Evolutionary conservation across 495 filamentous ascomycete species (phyloP).

Genomic region (Penicillium roqueforti): DNA sequence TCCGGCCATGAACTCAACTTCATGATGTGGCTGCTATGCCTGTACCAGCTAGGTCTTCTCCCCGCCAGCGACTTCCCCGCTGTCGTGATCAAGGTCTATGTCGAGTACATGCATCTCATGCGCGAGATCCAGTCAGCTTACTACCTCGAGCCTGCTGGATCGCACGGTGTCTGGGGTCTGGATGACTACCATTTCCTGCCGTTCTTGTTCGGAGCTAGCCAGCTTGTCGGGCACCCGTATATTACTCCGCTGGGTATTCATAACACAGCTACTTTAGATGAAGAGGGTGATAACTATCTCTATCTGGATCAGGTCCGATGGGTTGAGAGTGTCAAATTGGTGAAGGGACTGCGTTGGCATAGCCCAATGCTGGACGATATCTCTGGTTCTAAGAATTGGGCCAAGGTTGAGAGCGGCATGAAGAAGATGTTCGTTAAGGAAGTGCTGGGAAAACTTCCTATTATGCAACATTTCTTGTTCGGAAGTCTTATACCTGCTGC

Average conservation of each 20-base stretch:
- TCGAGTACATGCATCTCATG: constrained; percentile 73
- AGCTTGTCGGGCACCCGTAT: constrained; percentile 81
- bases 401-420: constrained; percentile 92
- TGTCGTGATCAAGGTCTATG: constrained; percentile 73
- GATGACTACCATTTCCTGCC: constrained; percentile 97
- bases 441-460: constrained; percentile 87
- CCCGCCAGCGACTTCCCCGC: constrained; percentile 59
- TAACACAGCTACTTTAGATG: constrained; percentile 77
- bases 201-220: constrained; percentile 92
- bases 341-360: constrained; percentile 93
- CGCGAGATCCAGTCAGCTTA: constrained; percentile 84
- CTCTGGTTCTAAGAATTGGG: constrained; percentile 84
- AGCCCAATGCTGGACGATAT: constrained; percentile 99
- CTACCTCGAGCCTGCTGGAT: constrained; percentile 92
- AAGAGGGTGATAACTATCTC: constrained; percentile 74
- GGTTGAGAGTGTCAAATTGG: constrained; percentile 94
- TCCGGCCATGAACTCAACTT: constrained; percentile 97
- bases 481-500: constrained; percentile 75
- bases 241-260: constrained; percentile 87
- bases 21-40: constrained; percentile 85
- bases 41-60: constrained; percentile 74
- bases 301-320: constrained; percentile 91
- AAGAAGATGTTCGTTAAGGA: constrained; percentile 92
- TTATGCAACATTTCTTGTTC: constrained; percentile 98
- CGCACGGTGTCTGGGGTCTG: constrained; percentile 92